phyloP scores from a whole-genome alignment of 129 eudicot species.

The Artemisia tridentata region DNA sequence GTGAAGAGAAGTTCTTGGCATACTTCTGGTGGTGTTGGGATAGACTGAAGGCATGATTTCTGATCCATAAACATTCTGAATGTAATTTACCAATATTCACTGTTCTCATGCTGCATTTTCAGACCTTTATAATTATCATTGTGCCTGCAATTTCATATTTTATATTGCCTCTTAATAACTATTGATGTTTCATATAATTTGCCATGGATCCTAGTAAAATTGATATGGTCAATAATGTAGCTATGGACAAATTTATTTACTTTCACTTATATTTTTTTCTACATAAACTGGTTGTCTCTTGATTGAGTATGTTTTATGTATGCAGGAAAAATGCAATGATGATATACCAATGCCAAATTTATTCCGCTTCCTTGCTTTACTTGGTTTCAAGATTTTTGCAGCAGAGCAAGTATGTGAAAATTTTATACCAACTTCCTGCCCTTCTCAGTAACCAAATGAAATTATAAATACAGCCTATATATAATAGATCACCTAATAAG shows the following conservation, averaged over 20 bases:
- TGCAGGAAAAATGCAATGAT: constrained; percentile 67
- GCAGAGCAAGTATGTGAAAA: constrained; percentile 65
- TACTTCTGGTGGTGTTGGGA: constrained; percentile 99
- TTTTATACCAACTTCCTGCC: constrained; percentile 7
- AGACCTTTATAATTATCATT: neutral
- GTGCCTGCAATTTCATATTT: neutral
- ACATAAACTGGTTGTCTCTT: constrained; percentile 2
- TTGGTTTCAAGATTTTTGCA: constrained; percentile 89
- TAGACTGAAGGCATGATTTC: constrained; percentile 77
- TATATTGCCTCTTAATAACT: no score
- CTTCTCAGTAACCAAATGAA: constrained; percentile 3
- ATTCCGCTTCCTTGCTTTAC: constrained; percentile 91
- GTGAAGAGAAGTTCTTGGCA: constrained; percentile 87
- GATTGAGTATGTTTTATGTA: constrained; percentile 15
- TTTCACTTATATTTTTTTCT: neutral
- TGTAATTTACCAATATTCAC: constrained; percentile 22
- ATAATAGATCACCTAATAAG: neutral
- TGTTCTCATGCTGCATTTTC: constrained; percentile 1
- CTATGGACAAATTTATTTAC: no score
- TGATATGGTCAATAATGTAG: constrained; percentile 12
- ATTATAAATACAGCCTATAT: neutral
- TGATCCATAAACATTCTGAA: constrained; percentile 24
- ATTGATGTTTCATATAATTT: neutral
- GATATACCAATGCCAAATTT: constrained; percentile 94
- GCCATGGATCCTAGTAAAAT: neutral